These are phyloP conservation scores for Xylariomycetidae sp. DNA, from an alignment of 2,329 filamentous ascomycete species.

Conservation along the genomic window DNA sequence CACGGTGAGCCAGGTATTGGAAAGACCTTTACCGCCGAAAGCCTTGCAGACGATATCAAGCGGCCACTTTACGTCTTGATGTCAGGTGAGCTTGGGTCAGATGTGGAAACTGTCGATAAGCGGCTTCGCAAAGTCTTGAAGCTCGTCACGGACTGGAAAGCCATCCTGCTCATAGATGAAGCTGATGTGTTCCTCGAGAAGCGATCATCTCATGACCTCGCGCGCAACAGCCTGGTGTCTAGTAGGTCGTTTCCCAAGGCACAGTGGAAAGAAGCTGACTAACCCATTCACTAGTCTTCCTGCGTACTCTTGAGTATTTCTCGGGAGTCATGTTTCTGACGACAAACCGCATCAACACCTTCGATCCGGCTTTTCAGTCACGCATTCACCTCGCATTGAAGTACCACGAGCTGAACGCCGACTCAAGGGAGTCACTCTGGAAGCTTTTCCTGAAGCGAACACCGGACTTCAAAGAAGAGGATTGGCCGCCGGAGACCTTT, in stretches of 20 bases:
- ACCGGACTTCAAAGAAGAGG: constrained; percentile 8
- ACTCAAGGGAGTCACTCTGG: constrained; percentile 13
- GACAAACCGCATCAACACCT: constrained; percentile 16
- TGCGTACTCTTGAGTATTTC: constrained; percentile 18
- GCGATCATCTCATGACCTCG: constrained; percentile 8
- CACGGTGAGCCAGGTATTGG: constrained; percentile 14
- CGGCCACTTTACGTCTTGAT: constrained; percentile 12
- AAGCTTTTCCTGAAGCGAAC: constrained; percentile 15
- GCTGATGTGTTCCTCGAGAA: constrained; percentile 9
- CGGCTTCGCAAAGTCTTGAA: constrained; percentile 6
- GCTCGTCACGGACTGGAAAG: constrained; percentile 8
- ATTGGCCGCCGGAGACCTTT: constrained; percentile 6
- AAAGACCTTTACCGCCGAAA: constrained; percentile 11
- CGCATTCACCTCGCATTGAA: constrained; percentile 18
- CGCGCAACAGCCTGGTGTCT: constrained; percentile 19
- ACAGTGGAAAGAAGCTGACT: too few species aligned
- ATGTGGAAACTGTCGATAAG: constrained; percentile 9
- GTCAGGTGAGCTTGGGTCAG: constrained; percentile 11
- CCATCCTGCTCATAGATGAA: constrained; percentile 10
- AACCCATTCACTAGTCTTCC: constrained; percentile 7
- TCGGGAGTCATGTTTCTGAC: constrained; percentile 18
- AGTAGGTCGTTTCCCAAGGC: constrained; percentile 2
- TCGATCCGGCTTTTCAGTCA: constrained; percentile 20
- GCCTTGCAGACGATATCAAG: constrained; percentile 9
- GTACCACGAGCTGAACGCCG: constrained; percentile 9